Conservation (phyloP, 2,329 filamentous ascomycete species). For the Neonectria faginata region DNA sequence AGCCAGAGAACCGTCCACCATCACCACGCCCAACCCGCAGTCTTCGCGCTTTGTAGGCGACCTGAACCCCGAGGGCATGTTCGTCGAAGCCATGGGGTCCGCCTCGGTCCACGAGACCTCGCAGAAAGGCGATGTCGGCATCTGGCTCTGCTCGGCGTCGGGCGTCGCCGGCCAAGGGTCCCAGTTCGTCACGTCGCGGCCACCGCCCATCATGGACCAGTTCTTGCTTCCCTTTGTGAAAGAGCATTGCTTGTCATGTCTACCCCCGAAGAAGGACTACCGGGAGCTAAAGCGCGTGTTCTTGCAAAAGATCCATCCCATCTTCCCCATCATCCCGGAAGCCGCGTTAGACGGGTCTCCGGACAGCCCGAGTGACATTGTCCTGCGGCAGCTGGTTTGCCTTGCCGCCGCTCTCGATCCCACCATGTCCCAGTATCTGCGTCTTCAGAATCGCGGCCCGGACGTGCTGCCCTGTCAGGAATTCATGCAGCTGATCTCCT, state of each 20-base stretch:
- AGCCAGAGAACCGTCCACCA: constrained; percentile 32
- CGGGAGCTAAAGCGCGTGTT: constrained; percentile 59
- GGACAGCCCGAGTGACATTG: constrained; percentile 53
- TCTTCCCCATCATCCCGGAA: constrained; percentile 64
- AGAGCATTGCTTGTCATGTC: constrained; percentile 59
- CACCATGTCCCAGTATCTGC: constrained; percentile 58
- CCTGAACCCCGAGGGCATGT: constrained; percentile 70
- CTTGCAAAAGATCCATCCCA: constrained; percentile 64
- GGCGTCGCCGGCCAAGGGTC: constrained; percentile 45
- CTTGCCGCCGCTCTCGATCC: constrained; percentile 66
- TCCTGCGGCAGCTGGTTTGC: constrained; percentile 66
- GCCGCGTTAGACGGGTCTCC: constrained; percentile 46
- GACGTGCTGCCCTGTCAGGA: constrained; percentile 58
- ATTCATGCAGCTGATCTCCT: constrained; percentile 61
- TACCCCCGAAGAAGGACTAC: constrained; percentile 62
- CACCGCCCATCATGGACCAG: constrained; percentile 55
- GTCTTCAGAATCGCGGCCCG: constrained; percentile 54
- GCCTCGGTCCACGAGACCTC: constrained; percentile 51
- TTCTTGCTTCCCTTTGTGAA: constrained; percentile 57
- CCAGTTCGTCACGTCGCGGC: constrained; percentile 54
- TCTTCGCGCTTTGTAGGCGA: constrained; percentile 67
- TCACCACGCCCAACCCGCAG: constrained; percentile 40
- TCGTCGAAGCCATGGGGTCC: constrained; percentile 64
- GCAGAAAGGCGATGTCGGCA: constrained; percentile 65
- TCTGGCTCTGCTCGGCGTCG: constrained; percentile 61